Base-by-base conservation (phyloP, 768 basidiomycete genomes). In the Termitomyces sp. region DNA sequence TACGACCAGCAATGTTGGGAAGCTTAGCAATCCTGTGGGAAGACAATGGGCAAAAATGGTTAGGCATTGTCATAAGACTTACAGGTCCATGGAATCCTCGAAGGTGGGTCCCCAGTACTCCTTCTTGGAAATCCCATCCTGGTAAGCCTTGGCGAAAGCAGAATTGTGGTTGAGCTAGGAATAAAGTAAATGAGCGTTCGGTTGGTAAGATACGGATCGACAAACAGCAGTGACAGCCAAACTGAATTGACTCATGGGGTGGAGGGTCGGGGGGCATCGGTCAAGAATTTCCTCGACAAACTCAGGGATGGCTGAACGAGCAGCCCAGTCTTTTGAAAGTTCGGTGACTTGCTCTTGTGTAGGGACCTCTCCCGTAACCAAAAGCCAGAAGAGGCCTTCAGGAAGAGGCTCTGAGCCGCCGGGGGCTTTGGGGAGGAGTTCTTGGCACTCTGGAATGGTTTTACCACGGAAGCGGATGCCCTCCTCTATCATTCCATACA, bases 201-300 rank as follows among this genome's bases (percentile, higher is more conserved):
- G 29, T 46, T 16, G 33, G 45, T 12, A 31, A 13, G n/a, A 1
- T 27, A 18, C 5, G 33, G 10, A n/a, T 22, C 12, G 20, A 73
- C 82, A 41, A 68, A 90, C 89, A 29, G 96, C 94, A 60, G 95
- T 98, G 63, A 96, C 92, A 56, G 95, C 95, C 67, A 97, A 77
- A 69, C 89, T 89, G 76, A 98, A 97, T 75, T 98, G 96, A 72
- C 90, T 94, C 96, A 98, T 98, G 60, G 96, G 96, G 72, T 98
- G 96, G 42, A 98, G 83, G 15, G 94, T 95, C 48, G 89, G 86
- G 18, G 91, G 91, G 73, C 91, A 93, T 70, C 94, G 75, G 77
- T 98, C 96, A 49, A 98, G 82, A 63, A 97, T 82, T 66, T 97
- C 94, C 73, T 98, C 94, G n/a, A 98, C 89, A 63, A 96, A 95